Evolutionary conservation across 1,139 yeast species (phyloP).

Genomic region (Yamadazyma taylorii): DNA sequence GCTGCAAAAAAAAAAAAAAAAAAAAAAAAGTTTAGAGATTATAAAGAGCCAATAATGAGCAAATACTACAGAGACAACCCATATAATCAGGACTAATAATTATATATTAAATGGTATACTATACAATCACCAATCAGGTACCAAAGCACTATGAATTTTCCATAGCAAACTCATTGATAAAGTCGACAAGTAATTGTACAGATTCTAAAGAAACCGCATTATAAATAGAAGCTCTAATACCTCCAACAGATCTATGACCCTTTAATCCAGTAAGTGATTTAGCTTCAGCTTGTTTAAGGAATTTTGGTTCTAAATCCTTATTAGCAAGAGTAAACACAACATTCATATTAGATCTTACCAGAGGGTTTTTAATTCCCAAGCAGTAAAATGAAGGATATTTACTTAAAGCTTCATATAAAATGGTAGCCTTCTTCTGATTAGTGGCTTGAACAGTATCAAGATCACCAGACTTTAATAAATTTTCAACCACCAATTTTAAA

Average conservation of each 20-base stretch:
- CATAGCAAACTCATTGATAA: slow-evolving; percentile 63
- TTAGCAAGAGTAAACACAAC: slow-evolving; percentile 80
- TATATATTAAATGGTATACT: too few relatives aligned
- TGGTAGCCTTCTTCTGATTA: slow-evolving; percentile 60
- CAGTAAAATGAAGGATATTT: slow-evolving; percentile 61
- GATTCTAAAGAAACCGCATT: slow-evolving; percentile 77
- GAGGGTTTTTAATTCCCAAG: slow-evolving; percentile 58
- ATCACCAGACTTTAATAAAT: slow-evolving; percentile 63
- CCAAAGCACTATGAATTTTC: slow-evolving; percentile 19
- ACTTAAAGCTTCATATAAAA: slow-evolving; percentile 66
- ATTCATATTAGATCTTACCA: slow-evolving; percentile 83
- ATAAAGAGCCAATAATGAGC: too few relatives aligned
- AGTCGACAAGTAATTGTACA: slow-evolving; percentile 58
- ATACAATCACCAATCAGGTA: too few relatives aligned
- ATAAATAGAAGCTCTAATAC: slow-evolving; percentile 90
- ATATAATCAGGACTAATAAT: too few relatives aligned
- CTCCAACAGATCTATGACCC: slow-evolving; percentile 97
- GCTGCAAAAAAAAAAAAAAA: too few relatives aligned
- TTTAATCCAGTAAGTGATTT: slow-evolving; percentile 70
- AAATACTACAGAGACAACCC: too few relatives aligned
- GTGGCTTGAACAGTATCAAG: slow-evolving; percentile 50
- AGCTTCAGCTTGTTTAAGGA: slow-evolving; percentile 56
- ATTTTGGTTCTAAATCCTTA: slow-evolving; percentile 61
- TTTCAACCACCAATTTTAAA: slow-evolving; percentile 71
- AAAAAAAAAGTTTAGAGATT: too few relatives aligned